These are phyloP conservation scores for Alternaria brassicicola DNA, from an alignment of 2,329 filamentous ascomycete species.

Conservation along the genomic window DNA sequence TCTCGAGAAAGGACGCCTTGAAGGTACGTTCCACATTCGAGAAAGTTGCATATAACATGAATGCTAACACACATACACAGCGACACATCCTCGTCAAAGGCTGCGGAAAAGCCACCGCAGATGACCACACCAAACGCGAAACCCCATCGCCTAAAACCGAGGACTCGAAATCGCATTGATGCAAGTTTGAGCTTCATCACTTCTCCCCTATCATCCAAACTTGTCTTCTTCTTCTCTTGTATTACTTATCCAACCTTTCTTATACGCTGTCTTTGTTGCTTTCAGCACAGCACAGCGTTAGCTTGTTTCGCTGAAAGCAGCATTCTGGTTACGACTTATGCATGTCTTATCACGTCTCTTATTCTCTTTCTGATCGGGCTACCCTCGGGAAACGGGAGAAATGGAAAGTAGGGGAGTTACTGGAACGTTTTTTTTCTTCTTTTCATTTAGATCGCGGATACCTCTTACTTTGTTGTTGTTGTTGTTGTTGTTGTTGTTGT, in stretches of 20 bases:
- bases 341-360: conserved; percentile 16
- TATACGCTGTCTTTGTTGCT: conserved; percentile 11
- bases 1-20: conserved; percentile 92
- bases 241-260: conserved; percentile 39
- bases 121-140: conserved; percentile 44
- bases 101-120: conserved; percentile 60
- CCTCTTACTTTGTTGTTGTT: conserved; percentile 22
- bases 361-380: conserved; percentile 26
- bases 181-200: no score
- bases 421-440: conserved; percentile 10
- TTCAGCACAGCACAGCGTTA: conserved; percentile 17
- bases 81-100: conserved; percentile 72
- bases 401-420: conserved; percentile 6
- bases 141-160: conserved; percentile 43
- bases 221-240: conserved; percentile 42
- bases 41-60: conserved; percentile 42
- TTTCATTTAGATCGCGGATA: conserved; percentile 35
- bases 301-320: conserved; percentile 32
- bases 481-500: not conserved
- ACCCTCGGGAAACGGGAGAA: conserved; percentile 14
- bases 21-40: conserved; percentile 69
- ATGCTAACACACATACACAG: conserved; percentile 46
- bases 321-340: conserved; percentile 31
- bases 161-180: conserved; percentile 37
- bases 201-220: no score